Evolutionary conservation across 345 rosid genomes (phyloP), one percentile per base, ranked within the genome.

Genomic region (Corchorus olitorius): DNA sequence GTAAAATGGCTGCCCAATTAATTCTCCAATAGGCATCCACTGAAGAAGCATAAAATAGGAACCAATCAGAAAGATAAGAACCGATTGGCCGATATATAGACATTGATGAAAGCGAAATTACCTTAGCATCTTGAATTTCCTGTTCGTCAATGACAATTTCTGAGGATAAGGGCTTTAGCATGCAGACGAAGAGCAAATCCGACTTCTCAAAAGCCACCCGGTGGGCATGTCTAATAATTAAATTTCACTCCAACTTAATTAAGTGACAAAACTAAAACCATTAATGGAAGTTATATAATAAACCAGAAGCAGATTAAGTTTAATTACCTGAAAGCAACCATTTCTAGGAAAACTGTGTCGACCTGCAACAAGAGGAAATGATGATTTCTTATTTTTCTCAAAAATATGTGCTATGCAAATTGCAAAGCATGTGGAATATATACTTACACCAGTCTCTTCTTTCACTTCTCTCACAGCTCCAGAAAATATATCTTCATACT

Each of bases 371-470:
- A 48, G 20, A 41, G 7, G 7, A 60, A 41, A 6, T 27, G 27
- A 12, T 11, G 4, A 15, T 48, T 27, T 27, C 27, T 27, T 48
- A 16, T 16, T 8, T 8, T 2, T 6, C 48, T 37, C 48, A 6
- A 37, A 27, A 59, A 11, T 11, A 10, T 22, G 8, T 3, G 2
- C 19, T 55, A 55, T 56, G 43, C 5, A 39, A 39, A 39, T n/a
- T 56, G 43, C 5, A 39, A 39, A 39, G 5, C 43, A 39, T 39
- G 2, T 39, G 43, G 33, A n/a, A 15, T 2, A 37, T 37, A 63
- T 0, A 2, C 86, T 86, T 76, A 87, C 91, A 19, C 88, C 89
- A 1, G 88, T 89, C 76, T 89, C 91, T 82, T 89, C 89, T 81
- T 81, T 84, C 35, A 87, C 91, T 81, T 87, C 93, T 82, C 91